phyloP scores from a whole-genome alignment of 495 filamentous ascomycete genomes.

The Podospora pseudopauciseta region DNA sequence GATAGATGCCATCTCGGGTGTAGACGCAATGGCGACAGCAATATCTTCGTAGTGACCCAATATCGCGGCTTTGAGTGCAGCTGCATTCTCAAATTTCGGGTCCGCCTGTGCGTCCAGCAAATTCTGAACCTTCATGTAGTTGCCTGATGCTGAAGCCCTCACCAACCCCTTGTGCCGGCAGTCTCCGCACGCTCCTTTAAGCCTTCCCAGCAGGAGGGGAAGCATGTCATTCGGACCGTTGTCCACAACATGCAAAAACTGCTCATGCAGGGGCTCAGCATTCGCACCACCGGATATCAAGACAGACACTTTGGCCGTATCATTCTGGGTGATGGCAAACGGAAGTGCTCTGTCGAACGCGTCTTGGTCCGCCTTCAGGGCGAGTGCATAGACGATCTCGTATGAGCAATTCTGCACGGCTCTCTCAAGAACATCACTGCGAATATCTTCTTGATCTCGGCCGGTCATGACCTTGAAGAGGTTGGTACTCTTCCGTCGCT shows the following conservation, averaged over 20 bases:
- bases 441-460: neutral
- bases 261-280: neutral
- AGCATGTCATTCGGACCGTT: neutral
- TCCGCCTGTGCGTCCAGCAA: neutral
- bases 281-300: neutral
- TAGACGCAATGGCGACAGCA: neutral
- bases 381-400: neutral
- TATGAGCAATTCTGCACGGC: neutral
- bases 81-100: neutral
- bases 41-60: neutral
- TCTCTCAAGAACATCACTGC: neutral
- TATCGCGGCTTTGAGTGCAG: neutral
- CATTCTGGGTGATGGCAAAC: neutral
- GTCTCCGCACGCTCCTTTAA: neutral
- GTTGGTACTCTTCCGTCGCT: neutral
- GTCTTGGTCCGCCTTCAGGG: neutral
- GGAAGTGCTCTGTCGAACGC: neutral
- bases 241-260: neutral
- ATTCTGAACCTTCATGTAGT: neutral
- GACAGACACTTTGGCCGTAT: neutral
- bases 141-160: neutral
- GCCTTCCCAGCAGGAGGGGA: neutral
- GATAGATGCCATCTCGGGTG: neutral
- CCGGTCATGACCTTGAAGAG: neutral
- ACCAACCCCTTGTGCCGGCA: neutral